Evolutionary conservation across 208 protist genomes (phyloP), one percentile per base, ranked within the genome.

Genomic region (Acanthamoeba healyi): DNA sequence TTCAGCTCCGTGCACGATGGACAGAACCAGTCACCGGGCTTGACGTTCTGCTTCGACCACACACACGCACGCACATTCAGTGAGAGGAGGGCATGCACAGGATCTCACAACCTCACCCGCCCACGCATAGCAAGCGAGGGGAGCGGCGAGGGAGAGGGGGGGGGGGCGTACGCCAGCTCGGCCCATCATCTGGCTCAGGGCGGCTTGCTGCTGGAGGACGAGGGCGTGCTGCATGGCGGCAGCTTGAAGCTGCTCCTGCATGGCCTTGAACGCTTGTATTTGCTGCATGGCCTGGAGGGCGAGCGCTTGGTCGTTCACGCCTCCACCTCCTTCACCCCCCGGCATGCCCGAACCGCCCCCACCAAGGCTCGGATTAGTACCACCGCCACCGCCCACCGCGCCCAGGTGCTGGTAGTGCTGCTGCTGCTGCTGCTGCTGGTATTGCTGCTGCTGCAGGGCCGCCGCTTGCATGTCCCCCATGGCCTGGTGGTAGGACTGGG

Each of bases 21-120:
- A 44, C 88, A 93, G 32, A 93, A 93, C 88, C 88, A 93, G 42
- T 93, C 88, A 3, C 88, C 88, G 0, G 56, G 88, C 42, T 93
- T 93, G 1, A 58, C 29, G 44, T 79, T 93, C 88, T 79, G 63
- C 63, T 61, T 26, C 1, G 3, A 36, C 42, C 2, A 44, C 67
- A 42, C 14, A 1, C 29, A n/a, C n/a, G n/a, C n/a, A n/a, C n/a
- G n/a, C n/a, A n/a, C n/a, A n/a, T n/a, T n/a, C n/a, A n/a, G n/a
- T n/a, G n/a, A n/a, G n/a, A n/a, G n/a, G n/a, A n/a, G n/a, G n/a
- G n/a, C n/a, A n/a, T n/a, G n/a, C n/a, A n/a, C n/a, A n/a, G n/a
- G n/a, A n/a, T n/a, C n/a, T n/a, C n/a, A n/a, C n/a, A n/a, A n/a
- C n/a, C n/a, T n/a, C n/a, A n/a, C n/a, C n/a, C n/a, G n/a, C n/a